Evolutionary conservation across 2,329 filamentous ascomycete species (phyloP).

Genomic region (Mollisia scopiformis): DNA sequence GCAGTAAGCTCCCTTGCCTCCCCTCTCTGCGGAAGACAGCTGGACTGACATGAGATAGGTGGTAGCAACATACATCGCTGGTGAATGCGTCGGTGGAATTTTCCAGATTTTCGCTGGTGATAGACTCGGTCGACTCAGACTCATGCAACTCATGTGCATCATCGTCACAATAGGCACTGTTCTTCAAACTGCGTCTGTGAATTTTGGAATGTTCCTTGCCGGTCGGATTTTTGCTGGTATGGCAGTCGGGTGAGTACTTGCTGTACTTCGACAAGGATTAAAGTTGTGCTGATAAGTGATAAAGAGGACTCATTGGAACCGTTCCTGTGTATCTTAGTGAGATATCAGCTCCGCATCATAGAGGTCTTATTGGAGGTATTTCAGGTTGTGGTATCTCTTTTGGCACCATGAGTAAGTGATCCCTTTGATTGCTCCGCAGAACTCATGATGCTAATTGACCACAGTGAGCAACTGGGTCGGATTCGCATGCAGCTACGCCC

Average conservation of each 20-base stretch:
- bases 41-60: conserved; percentile 40
- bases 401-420: conserved; percentile 59
- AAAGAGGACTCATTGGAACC: conserved; percentile 26
- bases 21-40: neutral
- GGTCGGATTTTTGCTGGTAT: conserved; percentile 49
- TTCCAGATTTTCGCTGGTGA: conserved; percentile 57
- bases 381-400: conserved; percentile 58
- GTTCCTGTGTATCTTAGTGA: conserved; percentile 36
- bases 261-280: neutral
- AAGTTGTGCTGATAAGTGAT: neutral
- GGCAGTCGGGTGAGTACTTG: conserved; percentile 44
- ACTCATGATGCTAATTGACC: too few relatives aligned
- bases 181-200: conserved; percentile 57
- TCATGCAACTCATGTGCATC: conserved; percentile 56
- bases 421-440: too few relatives aligned
- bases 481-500: conserved; percentile 55
- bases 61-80: conserved; percentile 61
- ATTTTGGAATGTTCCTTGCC: conserved; percentile 57
- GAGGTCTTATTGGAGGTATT: conserved; percentile 33
- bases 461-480: conserved; percentile 61
- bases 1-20: conserved; percentile 41
- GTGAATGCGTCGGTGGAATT: conserved; percentile 58
- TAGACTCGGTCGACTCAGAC: conserved; percentile 53
- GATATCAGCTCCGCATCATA: conserved; percentile 28
- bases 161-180: conserved; percentile 56